Percentiles rank a stretch among this genome's conserved stretches.
Conservation (phyloP, 2,329 filamentous ascomycete species). For the Exophiala viscosa region DNA sequence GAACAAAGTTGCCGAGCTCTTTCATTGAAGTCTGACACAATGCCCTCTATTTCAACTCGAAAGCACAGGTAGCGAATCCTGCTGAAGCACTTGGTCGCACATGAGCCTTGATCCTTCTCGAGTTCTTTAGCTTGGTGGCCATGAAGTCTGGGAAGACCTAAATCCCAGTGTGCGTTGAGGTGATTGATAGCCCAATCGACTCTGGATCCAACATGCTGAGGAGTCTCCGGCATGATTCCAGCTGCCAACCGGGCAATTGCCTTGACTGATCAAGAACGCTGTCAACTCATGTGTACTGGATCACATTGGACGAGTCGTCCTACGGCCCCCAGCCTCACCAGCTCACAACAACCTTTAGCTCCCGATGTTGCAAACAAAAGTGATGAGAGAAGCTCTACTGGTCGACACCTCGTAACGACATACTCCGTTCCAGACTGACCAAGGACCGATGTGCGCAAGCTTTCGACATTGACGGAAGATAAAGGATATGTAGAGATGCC, state of each 20-base stretch:
- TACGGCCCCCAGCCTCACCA: no score
- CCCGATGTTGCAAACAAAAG: no score
- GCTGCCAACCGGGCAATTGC: not conserved
- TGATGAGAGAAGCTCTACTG: no score
- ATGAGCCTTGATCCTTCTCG: slow-evolving; percentile 1
- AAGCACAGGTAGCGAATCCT: slow-evolving; percentile 34
- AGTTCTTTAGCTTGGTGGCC: slow-evolving; percentile 21
- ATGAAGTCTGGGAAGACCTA: slow-evolving; percentile 33
- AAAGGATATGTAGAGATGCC: not conserved
- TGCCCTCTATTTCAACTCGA: slow-evolving; percentile 25
- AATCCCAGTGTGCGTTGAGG: slow-evolving; percentile 35
- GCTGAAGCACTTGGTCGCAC: slow-evolving; percentile 30
- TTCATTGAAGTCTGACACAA: slow-evolving; percentile 34
- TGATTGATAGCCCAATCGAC: slow-evolving; percentile 30
- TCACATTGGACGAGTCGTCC: no score
- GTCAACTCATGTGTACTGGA: no score
- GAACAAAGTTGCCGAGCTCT: slow-evolving; percentile 28
- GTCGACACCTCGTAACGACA: no score
- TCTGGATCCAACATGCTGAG: slow-evolving; percentile 12
- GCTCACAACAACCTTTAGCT: no score
- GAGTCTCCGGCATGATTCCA: slow-evolving; percentile 13
- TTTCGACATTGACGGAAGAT: no score
- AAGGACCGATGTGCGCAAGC: no score
- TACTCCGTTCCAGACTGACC: no score
- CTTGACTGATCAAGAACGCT: no score